Evolutionary conservation across 1,139 yeast genomes (phyloP), one percentile per base, ranked within the genome.

Genomic region (Candida gigantensis): DNA sequence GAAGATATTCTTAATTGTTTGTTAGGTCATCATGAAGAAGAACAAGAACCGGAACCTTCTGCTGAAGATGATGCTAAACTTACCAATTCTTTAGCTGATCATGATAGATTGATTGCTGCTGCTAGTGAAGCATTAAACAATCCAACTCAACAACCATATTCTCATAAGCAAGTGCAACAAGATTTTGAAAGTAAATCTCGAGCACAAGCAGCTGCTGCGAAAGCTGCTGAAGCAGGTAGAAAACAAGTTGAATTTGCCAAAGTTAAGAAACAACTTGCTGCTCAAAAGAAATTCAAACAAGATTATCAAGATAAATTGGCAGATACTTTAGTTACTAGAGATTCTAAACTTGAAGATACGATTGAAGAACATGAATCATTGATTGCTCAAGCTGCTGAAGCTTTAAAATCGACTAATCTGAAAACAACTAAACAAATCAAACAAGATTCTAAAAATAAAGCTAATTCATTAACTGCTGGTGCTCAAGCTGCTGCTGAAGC

Each of bases 1-100:
- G 41, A 46, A 28, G 49, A 46, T 31, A 40, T 46, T 10, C 26
- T 41, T 13, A 40, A 35, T 34, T 43, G 40, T 28, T 38, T 44
- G 15, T 23, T 44, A 5, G 42, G 37, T 18, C 24, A 19, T 20
- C 27, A 32, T 14, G 28, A 33, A n/a, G n/a, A n/a, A n/a, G n/a
- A n/a, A n/a, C n/a, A n/a, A n/a, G n/a, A n/a, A n/a, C n/a, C n/a
- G n/a, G n/a, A n/a, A n/a, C n/a, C n/a, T n/a, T n/a, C n/a, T n/a
- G n/a, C n/a, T n/a, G n/a, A n/a, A n/a, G n/a, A n/a, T n/a, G n/a
- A n/a, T n/a, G n/a, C n/a, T n/a, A n/a, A n/a, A n/a, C n/a, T n/a
- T n/a, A n/a, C n/a, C n/a, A n/a, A n/a, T n/a, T n/a, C n/a, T n/a
- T n/a, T n/a, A n/a, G n/a, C n/a, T n/a, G n/a, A n/a, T n/a, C n/a